phyloP scores from a whole-genome alignment of 2,329 filamentous ascomycete species.

The Pseudogymnoascus sp. region DNA sequence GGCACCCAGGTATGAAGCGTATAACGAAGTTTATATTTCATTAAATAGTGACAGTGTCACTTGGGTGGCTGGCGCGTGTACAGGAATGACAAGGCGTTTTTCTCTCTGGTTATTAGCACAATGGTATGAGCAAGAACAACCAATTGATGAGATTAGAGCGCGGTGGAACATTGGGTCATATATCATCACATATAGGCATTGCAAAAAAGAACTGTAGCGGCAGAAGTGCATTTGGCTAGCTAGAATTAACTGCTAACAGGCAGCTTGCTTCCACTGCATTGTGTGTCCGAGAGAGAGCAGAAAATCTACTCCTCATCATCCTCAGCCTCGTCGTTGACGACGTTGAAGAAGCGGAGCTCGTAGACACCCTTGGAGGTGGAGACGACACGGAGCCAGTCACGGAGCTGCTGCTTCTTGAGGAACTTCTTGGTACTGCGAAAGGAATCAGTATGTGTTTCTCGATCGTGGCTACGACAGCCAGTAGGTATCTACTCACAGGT shows the following conservation, averaged over 20 bases:
- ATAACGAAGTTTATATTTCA: background rate
- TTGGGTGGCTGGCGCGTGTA: background rate
- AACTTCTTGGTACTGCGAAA: constrained; percentile 92
- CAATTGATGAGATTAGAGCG: background rate
- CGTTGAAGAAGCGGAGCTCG: constrained; percentile 99
- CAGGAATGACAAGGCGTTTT: background rate
- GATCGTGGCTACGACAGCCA: background rate
- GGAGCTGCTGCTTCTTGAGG: constrained; percentile 99
- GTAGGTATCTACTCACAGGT: constrained; percentile 62
- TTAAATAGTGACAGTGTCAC: background rate
- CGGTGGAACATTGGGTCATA: too few relatives aligned
- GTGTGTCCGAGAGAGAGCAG: constrained; percentile 5
- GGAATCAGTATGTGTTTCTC: constrained; percentile 20
- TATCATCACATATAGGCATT: background rate
- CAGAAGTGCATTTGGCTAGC: constrained; percentile 5
- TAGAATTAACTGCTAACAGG: constrained; percentile 10
- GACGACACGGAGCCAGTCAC: constrained; percentile 99
- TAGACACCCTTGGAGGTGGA: constrained; percentile 97
- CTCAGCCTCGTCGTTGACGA: constrained; percentile 95
- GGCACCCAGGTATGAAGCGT: background rate
- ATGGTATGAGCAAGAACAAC: background rate
- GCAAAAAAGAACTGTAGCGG: background rate
- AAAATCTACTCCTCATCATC: constrained; percentile 91
- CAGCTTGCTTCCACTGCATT: constrained; percentile 6
- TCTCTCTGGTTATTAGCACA: background rate